Conservation (phyloP, 345 rosid genomes). For the Populus euphratica region DNA sequence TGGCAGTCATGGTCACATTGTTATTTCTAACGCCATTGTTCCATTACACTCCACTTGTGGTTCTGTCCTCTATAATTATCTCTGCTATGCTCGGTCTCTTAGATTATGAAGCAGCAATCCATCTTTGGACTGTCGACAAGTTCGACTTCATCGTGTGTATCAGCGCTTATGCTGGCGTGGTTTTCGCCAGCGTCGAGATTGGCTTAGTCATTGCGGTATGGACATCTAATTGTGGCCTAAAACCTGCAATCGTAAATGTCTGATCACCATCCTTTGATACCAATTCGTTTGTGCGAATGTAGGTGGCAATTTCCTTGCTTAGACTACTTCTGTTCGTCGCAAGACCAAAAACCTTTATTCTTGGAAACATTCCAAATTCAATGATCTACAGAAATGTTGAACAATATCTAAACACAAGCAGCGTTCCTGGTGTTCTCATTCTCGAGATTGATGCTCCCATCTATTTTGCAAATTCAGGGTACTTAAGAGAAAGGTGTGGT, state of each 20-base stretch:
- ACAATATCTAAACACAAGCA: slow-evolving; percentile 57
- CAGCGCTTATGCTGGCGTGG: slow-evolving; percentile 75
- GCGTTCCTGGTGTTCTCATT: slow-evolving; percentile 56
- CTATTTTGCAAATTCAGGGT: slow-evolving; percentile 77
- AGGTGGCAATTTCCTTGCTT: slow-evolving; percentile 69
- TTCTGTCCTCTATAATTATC: slow-evolving; percentile 75
- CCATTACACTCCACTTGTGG: slow-evolving; percentile 89
- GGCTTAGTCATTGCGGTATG: slow-evolving; percentile 74
- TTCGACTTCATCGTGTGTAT: slow-evolving; percentile 80
- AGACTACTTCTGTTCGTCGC: slow-evolving; percentile 73
- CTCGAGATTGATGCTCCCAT: slow-evolving; percentile 81
- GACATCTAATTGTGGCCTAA: neutral
- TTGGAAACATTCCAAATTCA: slow-evolving; percentile 67
- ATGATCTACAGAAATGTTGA: slow-evolving; percentile 57
- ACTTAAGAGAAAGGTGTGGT: slow-evolving; percentile 75
- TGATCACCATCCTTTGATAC: neutral
- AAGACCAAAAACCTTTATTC: slow-evolving; percentile 66
- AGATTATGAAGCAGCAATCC: slow-evolving; percentile 77
- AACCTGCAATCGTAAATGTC: neutral
- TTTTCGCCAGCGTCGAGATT: slow-evolving; percentile 75
- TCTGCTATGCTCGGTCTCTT: slow-evolving; percentile 91
- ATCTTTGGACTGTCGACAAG: slow-evolving; percentile 81
- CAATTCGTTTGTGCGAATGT: neutral
- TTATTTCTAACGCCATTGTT: slow-evolving; percentile 80
- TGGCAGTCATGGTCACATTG: slow-evolving; percentile 77